Evolutionary conservation across 1,284 basidiomycete species (phyloP), one percentile per base, ranked within the genome.

Genomic region (Marasmius sp.): DNA sequence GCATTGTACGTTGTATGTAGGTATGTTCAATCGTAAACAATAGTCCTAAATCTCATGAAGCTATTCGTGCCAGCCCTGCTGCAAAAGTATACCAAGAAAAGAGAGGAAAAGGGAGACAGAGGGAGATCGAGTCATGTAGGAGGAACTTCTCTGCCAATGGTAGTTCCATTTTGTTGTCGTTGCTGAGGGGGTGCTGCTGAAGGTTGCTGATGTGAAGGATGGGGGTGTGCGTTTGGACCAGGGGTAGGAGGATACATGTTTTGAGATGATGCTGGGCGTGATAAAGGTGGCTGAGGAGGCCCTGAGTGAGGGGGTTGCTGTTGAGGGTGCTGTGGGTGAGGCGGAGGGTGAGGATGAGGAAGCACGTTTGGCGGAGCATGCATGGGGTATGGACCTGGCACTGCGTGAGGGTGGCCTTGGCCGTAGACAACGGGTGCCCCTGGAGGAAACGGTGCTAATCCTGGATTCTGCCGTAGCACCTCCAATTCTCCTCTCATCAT

Each of bases 401-500:
- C 73, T 47, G 76, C 70, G 65, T 75, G 68, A 20, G 45, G 45
- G 20, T 27, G 27, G 27, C 74, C 72, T 66, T 85, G 84, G 27
- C 77, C 76, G 70, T 87, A 89, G 16, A 85, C 77, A 58, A 83
- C 78, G n/a, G 52, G 80, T 41, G 78, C 80, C 53, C 69, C 71
- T 54, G 84, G 74, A 62, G 77, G 74, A 63, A 84, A 86, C 0
- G 82, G 74, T 16, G 83, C 77, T 60, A 87, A 78, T 36, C 69
- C 70, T 39, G 54, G 58, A 64, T 85, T 87, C 71, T 85, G 81
- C 53, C 89, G 88, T 62, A 84, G 71, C 52, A 78, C 76, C 49
- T 92, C 89, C 56, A 93, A 69, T 72, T 95, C 93, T 68, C 89
- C 86, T 66, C 91, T 82, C 63, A 94, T 76, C 72, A 87, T 81